phyloP scores from a whole-genome alignment of 73 alveolate species.

The Paramecium sexaurelia region DNA sequence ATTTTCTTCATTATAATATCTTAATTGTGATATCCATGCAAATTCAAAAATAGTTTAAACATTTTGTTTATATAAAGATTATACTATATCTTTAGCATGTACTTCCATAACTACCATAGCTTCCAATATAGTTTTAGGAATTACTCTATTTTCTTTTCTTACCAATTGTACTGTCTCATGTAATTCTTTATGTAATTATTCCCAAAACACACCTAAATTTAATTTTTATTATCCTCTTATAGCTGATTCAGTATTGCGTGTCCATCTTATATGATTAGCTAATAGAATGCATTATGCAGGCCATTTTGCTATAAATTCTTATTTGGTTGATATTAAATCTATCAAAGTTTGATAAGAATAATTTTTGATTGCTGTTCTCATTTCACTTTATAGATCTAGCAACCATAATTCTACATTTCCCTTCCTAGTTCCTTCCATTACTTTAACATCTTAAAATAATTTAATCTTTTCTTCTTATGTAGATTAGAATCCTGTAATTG shows the following conservation, averaged over 20 bases:
- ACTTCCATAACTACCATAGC: slow-evolving; percentile 83
- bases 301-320: background rate
- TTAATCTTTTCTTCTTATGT: slow-evolving; percentile 88
- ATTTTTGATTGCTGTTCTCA: slow-evolving; percentile 89
- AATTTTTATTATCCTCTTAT: background rate
- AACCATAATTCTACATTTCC: slow-evolving; percentile 98
- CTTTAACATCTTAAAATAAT: slow-evolving; percentile 75
- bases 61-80: slow-evolving; percentile 65
- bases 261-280: slow-evolving; percentile 55
- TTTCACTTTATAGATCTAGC: slow-evolving; percentile 86
- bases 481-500: slow-evolving; percentile 85
- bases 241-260: slow-evolving; percentile 62
- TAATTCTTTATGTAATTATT: slow-evolving; percentile 48
- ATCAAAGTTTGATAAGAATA: slow-evolving; percentile 70
- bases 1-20: slow-evolving; percentile 71
- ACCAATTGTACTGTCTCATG: slow-evolving; percentile 78
- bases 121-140: slow-evolving; percentile 76
- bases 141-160: slow-evolving; percentile 69
- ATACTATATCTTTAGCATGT: slow-evolving; percentile 83
- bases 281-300: background rate
- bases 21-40: slow-evolving; percentile 81
- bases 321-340: background rate
- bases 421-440: slow-evolving; percentile 88
- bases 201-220: background rate
- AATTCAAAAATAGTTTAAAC: slow-evolving; percentile 71